phyloP scores from a whole-genome alignment of 208 protist species.

The Trypanosoma platydactyli region DNA sequence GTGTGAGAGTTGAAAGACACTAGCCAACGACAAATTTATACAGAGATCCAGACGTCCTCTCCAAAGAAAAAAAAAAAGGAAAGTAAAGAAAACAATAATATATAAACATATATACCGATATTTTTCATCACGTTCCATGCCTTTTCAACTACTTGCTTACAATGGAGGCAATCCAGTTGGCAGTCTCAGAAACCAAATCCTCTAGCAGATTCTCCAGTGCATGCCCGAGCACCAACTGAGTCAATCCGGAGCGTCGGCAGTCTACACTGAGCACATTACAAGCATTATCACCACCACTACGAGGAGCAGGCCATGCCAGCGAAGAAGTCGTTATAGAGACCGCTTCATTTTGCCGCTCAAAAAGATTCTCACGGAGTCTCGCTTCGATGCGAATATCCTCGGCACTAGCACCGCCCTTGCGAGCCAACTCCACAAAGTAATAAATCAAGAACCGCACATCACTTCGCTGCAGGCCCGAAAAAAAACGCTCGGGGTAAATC shows the following conservation, averaged over 20 bases:
- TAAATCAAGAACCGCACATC: slow-evolving; percentile 22
- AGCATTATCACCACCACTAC: not conserved
- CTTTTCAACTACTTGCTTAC: slow-evolving; percentile 6
- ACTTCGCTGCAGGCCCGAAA: slow-evolving; percentile 20
- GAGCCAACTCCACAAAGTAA: slow-evolving; percentile 27
- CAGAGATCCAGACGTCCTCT: too few relatives aligned
- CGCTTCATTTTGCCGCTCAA: slow-evolving; percentile 16
- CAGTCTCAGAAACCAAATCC: slow-evolving; percentile 57
- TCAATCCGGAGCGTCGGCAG: slow-evolving; percentile 35
- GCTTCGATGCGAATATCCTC: slow-evolving; percentile 26
- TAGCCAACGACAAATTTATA: too few relatives aligned
- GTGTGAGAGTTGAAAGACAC: too few relatives aligned
- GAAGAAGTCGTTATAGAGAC: not conserved
- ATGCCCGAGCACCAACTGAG: slow-evolving; percentile 52
- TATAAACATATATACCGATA: not conserved
- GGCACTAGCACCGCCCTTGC: slow-evolving; percentile 18
- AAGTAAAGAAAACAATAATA: not conserved
- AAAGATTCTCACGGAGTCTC: slow-evolving; percentile 35
- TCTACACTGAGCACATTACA: slow-evolving; percentile 30
- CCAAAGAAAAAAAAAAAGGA: not conserved
- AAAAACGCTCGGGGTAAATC: slow-evolving; percentile 17
- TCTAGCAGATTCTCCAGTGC: slow-evolving; percentile 62
- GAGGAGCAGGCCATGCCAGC: not conserved
- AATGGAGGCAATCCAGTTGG: slow-evolving; percentile 45
- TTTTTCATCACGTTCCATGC: slow-evolving; percentile 5